These are phyloP conservation scores for Candolleomyces aberdarensis DNA, from an alignment of 768 basidiomycete species.

Conservation along the genomic window DNA sequence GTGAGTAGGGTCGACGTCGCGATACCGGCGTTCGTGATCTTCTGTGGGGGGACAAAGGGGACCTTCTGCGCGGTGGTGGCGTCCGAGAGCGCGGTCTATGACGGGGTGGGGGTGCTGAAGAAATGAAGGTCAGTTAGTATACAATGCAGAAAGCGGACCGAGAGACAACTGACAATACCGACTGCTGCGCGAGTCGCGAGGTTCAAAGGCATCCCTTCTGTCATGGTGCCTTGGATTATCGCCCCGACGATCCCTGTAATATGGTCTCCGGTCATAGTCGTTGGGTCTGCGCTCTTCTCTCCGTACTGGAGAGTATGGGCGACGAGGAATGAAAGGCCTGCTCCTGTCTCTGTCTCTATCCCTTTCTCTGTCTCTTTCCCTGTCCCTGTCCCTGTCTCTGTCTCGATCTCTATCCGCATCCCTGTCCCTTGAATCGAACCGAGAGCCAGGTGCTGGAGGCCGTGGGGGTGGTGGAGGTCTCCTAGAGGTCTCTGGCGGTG, in stretches of 20 bases:
- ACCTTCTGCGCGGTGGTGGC: conserved; percentile 5
- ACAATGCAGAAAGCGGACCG: background rate
- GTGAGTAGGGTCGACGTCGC: conserved; percentile 8
- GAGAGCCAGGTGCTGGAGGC: background rate
- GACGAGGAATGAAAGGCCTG: conserved; percentile 14
- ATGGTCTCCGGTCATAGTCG: background rate
- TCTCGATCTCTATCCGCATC: background rate
- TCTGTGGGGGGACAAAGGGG: background rate
- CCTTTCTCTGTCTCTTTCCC: background rate
- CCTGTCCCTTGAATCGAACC: conserved; percentile 1
- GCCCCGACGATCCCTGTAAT: background rate
- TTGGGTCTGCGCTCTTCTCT: background rate
- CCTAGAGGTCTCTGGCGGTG: background rate
- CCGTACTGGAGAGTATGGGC: background rate
- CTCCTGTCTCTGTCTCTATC: background rate
- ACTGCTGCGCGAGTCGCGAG: background rate
- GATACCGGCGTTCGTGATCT: conserved; percentile 9
- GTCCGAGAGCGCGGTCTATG: conserved; percentile 13
- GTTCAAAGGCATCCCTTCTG: background rate
- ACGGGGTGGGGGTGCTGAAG: conserved; percentile 11
- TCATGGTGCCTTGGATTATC: background rate
- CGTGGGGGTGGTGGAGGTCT: background rate
- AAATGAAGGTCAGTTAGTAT: background rate
- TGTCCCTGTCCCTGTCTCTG: background rate
- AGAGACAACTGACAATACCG: background rate